Percentiles rank a stretch among this genome's conserved stretches.
Evolutionary conservation across 1,284 basidiomycete genomes (phyloP).

Genomic region (Cutaneotrichosporon arboriforme): DNA sequence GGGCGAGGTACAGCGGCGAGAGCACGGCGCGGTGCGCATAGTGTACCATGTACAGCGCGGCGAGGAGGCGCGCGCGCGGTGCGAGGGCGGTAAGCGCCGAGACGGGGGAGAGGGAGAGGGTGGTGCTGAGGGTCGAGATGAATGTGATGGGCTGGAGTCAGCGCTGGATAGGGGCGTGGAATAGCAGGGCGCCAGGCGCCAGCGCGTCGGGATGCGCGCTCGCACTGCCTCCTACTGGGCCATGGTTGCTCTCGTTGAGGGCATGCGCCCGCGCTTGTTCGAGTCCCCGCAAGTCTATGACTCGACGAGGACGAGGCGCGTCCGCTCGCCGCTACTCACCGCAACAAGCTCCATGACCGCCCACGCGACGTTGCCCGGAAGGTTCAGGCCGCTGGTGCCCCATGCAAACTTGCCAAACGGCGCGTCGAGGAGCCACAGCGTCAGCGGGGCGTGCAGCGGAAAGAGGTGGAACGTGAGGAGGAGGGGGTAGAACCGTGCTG

Average conservation of each 20-base stretch:
- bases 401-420: constrained; percentile 70
- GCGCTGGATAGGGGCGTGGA: too few species aligned
- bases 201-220: too few species aligned
- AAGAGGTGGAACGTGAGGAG: constrained; percentile 46
- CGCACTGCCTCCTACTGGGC: too few species aligned
- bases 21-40: constrained; percentile 78
- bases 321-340: constrained; percentile 48
- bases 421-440: constrained; percentile 54
- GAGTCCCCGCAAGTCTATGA: too few species aligned
- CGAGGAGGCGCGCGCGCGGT: constrained; percentile 9
- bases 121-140: constrained; percentile 46
- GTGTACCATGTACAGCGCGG: constrained; percentile 61
- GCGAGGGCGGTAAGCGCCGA: constrained; percentile 19
- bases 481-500: constrained; percentile 23
- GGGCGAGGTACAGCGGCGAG: constrained; percentile 68
- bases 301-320: background rate
- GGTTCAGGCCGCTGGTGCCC: constrained; percentile 50
- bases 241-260: too few species aligned
- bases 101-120: background rate
- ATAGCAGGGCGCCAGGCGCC: too few species aligned
- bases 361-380: constrained; percentile 61
- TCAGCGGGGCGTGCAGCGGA: constrained; percentile 46
- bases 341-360: constrained; percentile 79
- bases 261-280: too few species aligned
- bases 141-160: background rate